phyloP scores from a whole-genome alignment of 2,329 filamentous ascomycete species.

The Drechslerella coelobrocha region DNA sequence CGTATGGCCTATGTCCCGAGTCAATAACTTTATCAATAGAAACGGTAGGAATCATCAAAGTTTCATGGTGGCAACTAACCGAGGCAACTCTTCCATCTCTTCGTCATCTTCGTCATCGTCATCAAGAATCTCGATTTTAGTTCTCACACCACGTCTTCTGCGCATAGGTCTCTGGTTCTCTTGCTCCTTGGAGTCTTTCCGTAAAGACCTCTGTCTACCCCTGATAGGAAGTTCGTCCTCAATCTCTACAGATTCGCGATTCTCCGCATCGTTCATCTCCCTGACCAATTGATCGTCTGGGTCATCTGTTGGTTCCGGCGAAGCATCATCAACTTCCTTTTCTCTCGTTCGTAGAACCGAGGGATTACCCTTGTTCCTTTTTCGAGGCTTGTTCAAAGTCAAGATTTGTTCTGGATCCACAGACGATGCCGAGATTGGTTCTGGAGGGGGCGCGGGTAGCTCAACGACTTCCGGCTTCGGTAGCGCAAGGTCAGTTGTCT shows the following conservation, averaged over 20 bases:
- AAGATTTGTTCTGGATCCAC: conserved; percentile 37
- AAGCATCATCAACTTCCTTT: conserved; percentile 47
- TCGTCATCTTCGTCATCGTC: conserved; percentile 36
- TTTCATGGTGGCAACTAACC: conserved; percentile 19
- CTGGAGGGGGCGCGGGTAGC: conserved; percentile 18
- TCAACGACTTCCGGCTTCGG: conserved; percentile 45
- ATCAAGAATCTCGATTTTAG: conserved; percentile 13
- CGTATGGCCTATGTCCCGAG: not conserved
- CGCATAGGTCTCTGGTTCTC: conserved; percentile 12
- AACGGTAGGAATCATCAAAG: not conserved
- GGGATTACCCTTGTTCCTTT: conserved; percentile 39
- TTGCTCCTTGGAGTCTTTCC: conserved; percentile 16
- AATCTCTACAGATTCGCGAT: conserved; percentile 24
- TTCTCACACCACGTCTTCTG: conserved; percentile 12
- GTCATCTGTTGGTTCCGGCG: conserved; percentile 27
- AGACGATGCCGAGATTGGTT: conserved; percentile 15
- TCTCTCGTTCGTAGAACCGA: conserved; percentile 43
- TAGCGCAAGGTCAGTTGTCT: conserved; percentile 44
- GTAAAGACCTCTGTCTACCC: conserved; percentile 6
- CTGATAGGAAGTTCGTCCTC: conserved; percentile 13
- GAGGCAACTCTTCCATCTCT: conserved; percentile 28
- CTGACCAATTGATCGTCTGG: conserved; percentile 25
- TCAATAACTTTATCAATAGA: conserved; percentile 2
- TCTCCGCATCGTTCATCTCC: conserved; percentile 32
- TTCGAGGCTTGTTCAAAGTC: conserved; percentile 42